A percentile compares a stretch with the other conserved stretches of the same genome.
Conservation (phyloP, 1,139 yeast species). For the Diutina catenulata region DNA sequence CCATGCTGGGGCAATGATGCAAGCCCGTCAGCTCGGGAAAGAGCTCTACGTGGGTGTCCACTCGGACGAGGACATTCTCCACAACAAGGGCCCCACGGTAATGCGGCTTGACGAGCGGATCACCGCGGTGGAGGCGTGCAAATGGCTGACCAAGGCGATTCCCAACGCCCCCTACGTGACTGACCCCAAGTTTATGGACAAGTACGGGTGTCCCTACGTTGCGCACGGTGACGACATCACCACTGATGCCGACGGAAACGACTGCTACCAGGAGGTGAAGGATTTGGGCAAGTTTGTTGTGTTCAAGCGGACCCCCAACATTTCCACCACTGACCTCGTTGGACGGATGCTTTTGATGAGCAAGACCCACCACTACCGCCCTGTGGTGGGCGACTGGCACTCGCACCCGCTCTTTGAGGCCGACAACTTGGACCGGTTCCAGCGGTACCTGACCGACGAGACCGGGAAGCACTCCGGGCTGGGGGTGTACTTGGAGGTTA, state of each 20-base stretch:
- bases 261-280: conserved; percentile 77
- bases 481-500: conserved; percentile 39
- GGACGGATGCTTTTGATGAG: conserved; percentile 71
- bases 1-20: conserved; percentile 93
- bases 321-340: conserved; percentile 88
- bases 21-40: conserved; percentile 71
- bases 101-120: conserved; percentile 75
- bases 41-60: conserved; percentile 83
- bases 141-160: conserved; percentile 73
- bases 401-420: conserved; percentile 22
- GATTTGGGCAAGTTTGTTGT: conserved; percentile 78
- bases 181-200: conserved; percentile 67
- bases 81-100: conserved; percentile 88
- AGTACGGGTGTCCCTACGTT: conserved; percentile 68
- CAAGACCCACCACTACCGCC: conserved; percentile 43
- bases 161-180: conserved; percentile 93
- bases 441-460: conserved; percentile 50
- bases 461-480: conserved; percentile 55
- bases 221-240: conserved; percentile 98
- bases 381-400: conserved; percentile 15
- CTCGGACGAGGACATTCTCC: conserved; percentile 72
- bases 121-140: conserved; percentile 77
- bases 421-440: conserved; percentile 26
- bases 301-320: conserved; percentile 88
- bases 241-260: conserved; percentile 89